These are phyloP conservation scores for Colletotrichum australisinense DNA, from an alignment of 2,329 filamentous ascomycete genomes.

Conservation along the genomic window DNA sequence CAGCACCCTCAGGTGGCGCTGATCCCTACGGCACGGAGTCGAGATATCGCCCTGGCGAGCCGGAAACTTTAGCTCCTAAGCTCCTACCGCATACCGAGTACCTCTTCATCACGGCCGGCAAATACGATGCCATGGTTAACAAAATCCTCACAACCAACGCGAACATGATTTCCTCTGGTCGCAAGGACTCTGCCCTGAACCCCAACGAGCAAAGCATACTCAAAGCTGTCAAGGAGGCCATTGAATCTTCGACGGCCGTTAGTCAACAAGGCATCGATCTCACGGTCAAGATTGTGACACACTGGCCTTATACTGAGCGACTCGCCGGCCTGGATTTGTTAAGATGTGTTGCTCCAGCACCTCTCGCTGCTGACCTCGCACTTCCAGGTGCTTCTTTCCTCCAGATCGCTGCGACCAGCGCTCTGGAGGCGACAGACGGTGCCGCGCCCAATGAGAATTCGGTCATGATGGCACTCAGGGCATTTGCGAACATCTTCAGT, in stretches of 20 bases:
- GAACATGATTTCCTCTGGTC: constrained; percentile 75
- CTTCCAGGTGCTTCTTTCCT: constrained; percentile 70
- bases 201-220: constrained; percentile 76
- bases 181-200: constrained; percentile 80
- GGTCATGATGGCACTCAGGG: constrained; percentile 86
- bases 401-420: constrained; percentile 56
- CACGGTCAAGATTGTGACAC: constrained; percentile 77
- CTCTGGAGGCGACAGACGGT: constrained; percentile 57
- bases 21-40: constrained; percentile 85
- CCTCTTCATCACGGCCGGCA: constrained; percentile 80
- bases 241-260: constrained; percentile 69
- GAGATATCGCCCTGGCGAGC: constrained; percentile 81
- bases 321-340: constrained; percentile 89
- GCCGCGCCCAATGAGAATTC: constrained; percentile 79
- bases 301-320: constrained; percentile 84
- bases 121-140: constrained; percentile 77
- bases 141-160: constrained; percentile 83
- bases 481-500: constrained; percentile 85
- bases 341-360: constrained; percentile 80
- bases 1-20: constrained; percentile 56
- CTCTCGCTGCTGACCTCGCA: constrained; percentile 71
- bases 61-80: constrained; percentile 74
- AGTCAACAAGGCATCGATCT: constrained; percentile 67
- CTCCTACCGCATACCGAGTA: constrained; percentile 84
- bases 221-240: constrained; percentile 67